phyloP scores from a whole-genome alignment of 78 protist genomes.

The Dictyostelium citrinum region DNA sequence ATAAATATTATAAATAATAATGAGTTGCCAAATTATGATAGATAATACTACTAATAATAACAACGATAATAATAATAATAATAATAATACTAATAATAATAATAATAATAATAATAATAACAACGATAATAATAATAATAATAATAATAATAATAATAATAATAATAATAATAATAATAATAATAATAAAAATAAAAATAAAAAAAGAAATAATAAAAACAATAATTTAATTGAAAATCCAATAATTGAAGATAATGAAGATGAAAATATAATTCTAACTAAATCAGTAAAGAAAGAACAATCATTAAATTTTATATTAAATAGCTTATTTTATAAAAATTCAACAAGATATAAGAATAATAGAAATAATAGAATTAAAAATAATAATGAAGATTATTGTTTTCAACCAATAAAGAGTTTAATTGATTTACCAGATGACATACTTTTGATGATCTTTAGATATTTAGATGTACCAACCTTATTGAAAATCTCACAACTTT shows the following conservation, averaged over 20 bases:
- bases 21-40: neutral
- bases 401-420: slow-evolving; percentile 1
- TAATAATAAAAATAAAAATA: neutral
- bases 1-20: neutral
- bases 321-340: neutral
- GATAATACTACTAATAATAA: neutral
- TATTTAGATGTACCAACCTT: slow-evolving; percentile 43
- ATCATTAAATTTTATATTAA: neutral
- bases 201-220: too few relatives aligned
- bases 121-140: too few relatives aligned
- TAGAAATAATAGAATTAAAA: neutral
- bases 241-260: neutral
- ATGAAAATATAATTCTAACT: neutral
- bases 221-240: neutral
- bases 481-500: slow-evolving; percentile 27
- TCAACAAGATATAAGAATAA: neutral
- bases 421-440: slow-evolving; percentile 55
- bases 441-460: slow-evolving; percentile 17
- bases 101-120: neutral
- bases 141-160: too few relatives aligned
- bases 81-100: too few relatives aligned
- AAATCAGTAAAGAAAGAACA: neutral
- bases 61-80: neutral
- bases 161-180: too few relatives aligned
- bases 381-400: neutral